phyloP scores from a whole-genome alignment of 176 grass and related monocot genomes.

The Paspalum vaginatum region DNA sequence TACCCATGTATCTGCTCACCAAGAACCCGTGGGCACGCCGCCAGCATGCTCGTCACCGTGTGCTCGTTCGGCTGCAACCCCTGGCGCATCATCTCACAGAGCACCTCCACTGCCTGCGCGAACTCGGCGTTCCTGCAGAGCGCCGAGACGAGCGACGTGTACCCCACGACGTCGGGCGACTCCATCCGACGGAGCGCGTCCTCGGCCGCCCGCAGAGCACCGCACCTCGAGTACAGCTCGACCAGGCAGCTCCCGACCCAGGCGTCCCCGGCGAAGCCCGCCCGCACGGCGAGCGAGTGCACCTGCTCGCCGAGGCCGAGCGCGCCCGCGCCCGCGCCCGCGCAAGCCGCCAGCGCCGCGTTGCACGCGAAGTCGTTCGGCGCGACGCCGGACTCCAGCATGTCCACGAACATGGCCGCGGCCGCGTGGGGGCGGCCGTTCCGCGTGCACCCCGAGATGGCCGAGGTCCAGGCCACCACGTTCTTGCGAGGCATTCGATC shows the following conservation, averaged over 20 bases:
- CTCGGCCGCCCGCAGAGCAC: slow-evolving; percentile 37
- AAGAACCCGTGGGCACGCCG: slow-evolving; percentile 45
- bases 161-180: slow-evolving; percentile 60
- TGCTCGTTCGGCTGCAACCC: slow-evolving; percentile 71
- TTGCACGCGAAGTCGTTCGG: slow-evolving; percentile 76
- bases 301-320: slow-evolving; percentile 56
- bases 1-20: slow-evolving; percentile 76
- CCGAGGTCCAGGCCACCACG: slow-evolving; percentile 77
- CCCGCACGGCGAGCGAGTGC: slow-evolving; percentile 61
- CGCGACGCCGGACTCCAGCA: slow-evolving; percentile 55
- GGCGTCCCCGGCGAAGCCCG: slow-evolving; percentile 48
- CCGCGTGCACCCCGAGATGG: slow-evolving; percentile 61
- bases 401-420: slow-evolving; percentile 45
- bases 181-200: slow-evolving; percentile 52
- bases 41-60: slow-evolving; percentile 57
- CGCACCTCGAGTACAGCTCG: slow-evolving; percentile 69
- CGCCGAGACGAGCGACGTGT: slow-evolving; percentile 75
- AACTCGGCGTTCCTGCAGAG: slow-evolving; percentile 53
- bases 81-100: slow-evolving; percentile 48
- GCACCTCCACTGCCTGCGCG: slow-evolving; percentile 27
- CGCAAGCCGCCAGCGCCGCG: slow-evolving; percentile 66
- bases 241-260: slow-evolving; percentile 57
- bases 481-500: slow-evolving; percentile 72
- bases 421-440: slow-evolving; percentile 23
- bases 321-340: slow-evolving; percentile 36